A percentile compares a stretch with the other conserved stretches of the same genome.
These are phyloP conservation scores for Mollisiaceae sp. DNA, from an alignment of 2,329 filamentous ascomycete species.

Conservation along the genomic window DNA sequence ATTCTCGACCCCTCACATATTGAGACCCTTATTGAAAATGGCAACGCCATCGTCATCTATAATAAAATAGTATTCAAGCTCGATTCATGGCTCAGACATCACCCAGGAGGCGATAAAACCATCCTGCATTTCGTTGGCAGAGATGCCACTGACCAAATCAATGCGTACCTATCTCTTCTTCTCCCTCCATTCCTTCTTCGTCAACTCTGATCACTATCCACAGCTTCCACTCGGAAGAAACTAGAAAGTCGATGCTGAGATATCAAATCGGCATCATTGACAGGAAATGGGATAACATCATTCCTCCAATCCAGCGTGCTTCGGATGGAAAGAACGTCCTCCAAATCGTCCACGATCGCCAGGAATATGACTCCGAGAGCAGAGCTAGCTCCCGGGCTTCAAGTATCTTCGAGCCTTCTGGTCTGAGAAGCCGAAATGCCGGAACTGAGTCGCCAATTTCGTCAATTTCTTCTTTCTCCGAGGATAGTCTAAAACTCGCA, in stretches of 20 bases:
- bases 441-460: slow-evolving; percentile 1
- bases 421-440: not conserved
- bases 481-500: slow-evolving; percentile 59
- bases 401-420: slow-evolving; percentile 11
- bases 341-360: slow-evolving; percentile 45
- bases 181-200: not conserved
- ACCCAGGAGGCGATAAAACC: slow-evolving; percentile 87
- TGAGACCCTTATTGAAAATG: slow-evolving; percentile 80
- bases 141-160: slow-evolving; percentile 91
- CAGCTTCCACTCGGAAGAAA: slow-evolving; percentile 80
- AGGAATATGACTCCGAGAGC: slow-evolving; percentile 2
- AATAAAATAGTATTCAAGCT: slow-evolving; percentile 80
- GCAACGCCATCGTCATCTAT: slow-evolving; percentile 76
- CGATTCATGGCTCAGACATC: slow-evolving; percentile 83
- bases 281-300: slow-evolving; percentile 81
- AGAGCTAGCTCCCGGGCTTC: slow-evolving; percentile 41
- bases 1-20: slow-evolving; percentile 58
- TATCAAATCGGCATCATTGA: slow-evolving; percentile 83
- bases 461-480: slow-evolving; percentile 4
- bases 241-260: slow-evolving; percentile 46
- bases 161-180: slow-evolving; percentile 67
- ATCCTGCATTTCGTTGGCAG: slow-evolving; percentile 90
- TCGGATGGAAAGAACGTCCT: slow-evolving; percentile 43
- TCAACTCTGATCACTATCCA: not conserved
- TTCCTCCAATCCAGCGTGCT: slow-evolving; percentile 82